Conservation (phyloP, 2,329 filamentous ascomycete species). For the Epichloe sp. region DNA sequence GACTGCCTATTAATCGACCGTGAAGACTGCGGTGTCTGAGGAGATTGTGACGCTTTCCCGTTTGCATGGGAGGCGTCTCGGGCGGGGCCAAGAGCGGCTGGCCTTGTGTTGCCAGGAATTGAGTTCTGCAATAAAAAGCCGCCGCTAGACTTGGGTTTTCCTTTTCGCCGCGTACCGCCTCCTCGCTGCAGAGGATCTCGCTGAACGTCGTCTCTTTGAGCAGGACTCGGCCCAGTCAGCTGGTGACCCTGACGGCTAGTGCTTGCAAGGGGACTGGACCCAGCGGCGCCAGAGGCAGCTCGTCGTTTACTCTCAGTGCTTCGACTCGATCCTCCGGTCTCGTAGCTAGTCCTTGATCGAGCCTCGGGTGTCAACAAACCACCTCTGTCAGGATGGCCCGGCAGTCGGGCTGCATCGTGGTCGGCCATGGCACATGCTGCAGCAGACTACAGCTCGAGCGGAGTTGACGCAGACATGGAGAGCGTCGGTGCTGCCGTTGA, state of each 20-base stretch:
- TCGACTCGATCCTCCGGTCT: conserved; percentile 31
- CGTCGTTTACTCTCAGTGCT: neutral
- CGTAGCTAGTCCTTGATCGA: conserved; percentile 19
- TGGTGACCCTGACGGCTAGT: conserved; percentile 4
- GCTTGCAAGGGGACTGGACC: conserved; percentile 11
- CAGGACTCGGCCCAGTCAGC: conserved; percentile 4
- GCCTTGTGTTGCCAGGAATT: conserved; percentile 20
- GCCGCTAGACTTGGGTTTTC: conserved; percentile 33
- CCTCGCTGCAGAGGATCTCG: conserved; percentile 7
- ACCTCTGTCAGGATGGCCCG: conserved; percentile 4
- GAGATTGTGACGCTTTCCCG: conserved; percentile 8
- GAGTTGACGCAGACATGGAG: conserved; percentile 1
- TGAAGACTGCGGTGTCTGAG: neutral
- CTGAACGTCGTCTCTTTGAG: neutral
- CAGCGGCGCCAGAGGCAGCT: conserved; percentile 10
- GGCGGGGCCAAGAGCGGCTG: conserved; percentile 17
- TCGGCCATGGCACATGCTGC: conserved; percentile 14
- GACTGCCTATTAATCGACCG: neutral
- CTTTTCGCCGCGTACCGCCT: conserved; percentile 17
- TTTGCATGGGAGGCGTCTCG: conserved; percentile 12
- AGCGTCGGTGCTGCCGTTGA: neutral
- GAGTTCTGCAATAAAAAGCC: conserved; percentile 41
- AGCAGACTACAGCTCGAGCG: neutral
- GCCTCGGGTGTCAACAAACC: conserved; percentile 7
- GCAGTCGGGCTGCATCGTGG: conserved; percentile 8